Evolutionary conservation across 2,329 filamentous ascomycete genomes (phyloP), one percentile per base, ranked within the genome.

Genomic region (Colletotrichum caudatum): DNA sequence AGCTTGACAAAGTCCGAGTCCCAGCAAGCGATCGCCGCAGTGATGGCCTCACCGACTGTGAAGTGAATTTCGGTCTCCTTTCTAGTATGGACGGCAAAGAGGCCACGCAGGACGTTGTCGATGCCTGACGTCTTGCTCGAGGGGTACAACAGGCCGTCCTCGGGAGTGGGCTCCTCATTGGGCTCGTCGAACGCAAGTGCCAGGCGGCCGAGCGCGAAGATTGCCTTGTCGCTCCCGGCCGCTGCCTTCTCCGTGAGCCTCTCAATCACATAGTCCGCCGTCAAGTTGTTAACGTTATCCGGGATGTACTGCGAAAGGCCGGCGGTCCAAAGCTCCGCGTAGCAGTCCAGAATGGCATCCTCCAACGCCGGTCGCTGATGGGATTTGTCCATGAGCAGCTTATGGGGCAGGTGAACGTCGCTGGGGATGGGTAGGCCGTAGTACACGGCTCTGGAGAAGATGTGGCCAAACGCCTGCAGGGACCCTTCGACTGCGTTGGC

Each of bases 21-120:
- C 95, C 95, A 98, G 50, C 95, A 91, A 48, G 88, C 90, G 48
- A 93, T 88, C 8, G 92, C 89, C 58, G 93, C 93, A 58, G 93
- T 92, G 64, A 98, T 87, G 16, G 96, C 94, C 79, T 97, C 95
- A 18, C 96, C 96, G 37, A 97, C 90, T 0, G 94, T 90, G 78
- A 99, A 98, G 73, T 98, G 95, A 1, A 95, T 88, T 79, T 98
- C 95, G 0, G 93, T 89, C 75, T 94, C 92, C 75, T 93, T 93
- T 54, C 96, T 89, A 78, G 97, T 94, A 76, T 97, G 92, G 3
- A 98, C 84, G 12, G 87, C 87, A 78, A 95, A 93, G 0, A 98
- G 83, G 37, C 89, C 90, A 14, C 90, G 86, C 16, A 94, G 81
- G 5, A 74, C 56, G 18, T 46, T 64, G 37, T 74, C 73, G 29